Evolutionary conservation across 257 asterid genomes (phyloP).

Genomic region (Solanum arcanum): DNA sequence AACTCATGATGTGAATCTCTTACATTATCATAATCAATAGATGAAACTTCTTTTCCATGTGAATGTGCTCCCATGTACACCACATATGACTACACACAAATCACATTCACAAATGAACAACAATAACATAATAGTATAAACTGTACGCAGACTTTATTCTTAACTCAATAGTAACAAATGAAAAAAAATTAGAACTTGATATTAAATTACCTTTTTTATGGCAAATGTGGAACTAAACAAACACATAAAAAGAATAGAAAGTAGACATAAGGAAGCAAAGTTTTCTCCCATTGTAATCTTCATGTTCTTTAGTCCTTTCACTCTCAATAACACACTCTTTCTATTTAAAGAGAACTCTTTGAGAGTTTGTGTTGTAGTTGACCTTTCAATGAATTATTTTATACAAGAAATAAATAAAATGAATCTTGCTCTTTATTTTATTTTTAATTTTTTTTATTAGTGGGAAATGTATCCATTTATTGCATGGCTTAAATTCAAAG

Average conservation of each 20-base stretch:
- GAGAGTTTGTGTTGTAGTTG: background rate
- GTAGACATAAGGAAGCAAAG: slow-evolving; percentile 26
- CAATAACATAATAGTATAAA: background rate
- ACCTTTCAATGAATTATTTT: background rate
- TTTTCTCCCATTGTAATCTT: slow-evolving; percentile 42
- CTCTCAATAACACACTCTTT: background rate
- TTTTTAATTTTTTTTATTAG: background rate
- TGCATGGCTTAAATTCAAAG: background rate
- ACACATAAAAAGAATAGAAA: slow-evolving; percentile 35
- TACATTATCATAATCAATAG: slow-evolving; percentile 44
- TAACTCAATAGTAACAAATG: background rate
- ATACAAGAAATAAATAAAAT: background rate
- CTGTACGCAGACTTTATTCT: background rate
- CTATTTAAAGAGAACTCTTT: background rate
- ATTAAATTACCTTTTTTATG: slow-evolving; percentile 41
- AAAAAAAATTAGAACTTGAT: background rate
- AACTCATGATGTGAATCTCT: slow-evolving; percentile 62
- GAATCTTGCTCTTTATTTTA: background rate
- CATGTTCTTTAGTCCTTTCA: background rate
- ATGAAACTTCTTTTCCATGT: slow-evolving; percentile 38
- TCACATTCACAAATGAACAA: background rate
- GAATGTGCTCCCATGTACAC: slow-evolving; percentile 91
- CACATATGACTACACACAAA: slow-evolving; percentile 51
- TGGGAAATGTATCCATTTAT: background rate
- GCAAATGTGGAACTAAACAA: slow-evolving; percentile 61